A percentile compares a stretch with the other conserved stretches of the same genome.
These are phyloP conservation scores for Porodaedalea pini DNA, from an alignment of 1,284 basidiomycete genomes.

Conservation along the genomic window DNA sequence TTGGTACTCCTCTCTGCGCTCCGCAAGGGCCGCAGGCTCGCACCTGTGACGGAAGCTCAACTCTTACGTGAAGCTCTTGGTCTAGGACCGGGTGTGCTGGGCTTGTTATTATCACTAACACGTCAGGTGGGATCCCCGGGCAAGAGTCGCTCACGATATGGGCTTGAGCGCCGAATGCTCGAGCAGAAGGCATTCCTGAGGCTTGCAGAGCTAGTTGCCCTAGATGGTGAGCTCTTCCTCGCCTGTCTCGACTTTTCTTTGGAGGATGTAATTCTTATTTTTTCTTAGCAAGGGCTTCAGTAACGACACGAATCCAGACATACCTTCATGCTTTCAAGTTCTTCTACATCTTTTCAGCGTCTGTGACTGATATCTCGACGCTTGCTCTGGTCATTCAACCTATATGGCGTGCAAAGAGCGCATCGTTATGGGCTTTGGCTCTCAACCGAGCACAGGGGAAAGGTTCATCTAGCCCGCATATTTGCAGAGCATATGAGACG, in stretches of 20 bases:
- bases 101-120: constrained; percentile 29
- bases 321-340: constrained; percentile 48
- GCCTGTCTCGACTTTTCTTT: neutral
- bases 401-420: constrained; percentile 37
- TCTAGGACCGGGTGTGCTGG: constrained; percentile 38
- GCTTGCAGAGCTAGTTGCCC: constrained; percentile 48
- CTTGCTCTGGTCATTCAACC: constrained; percentile 51
- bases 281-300: constrained; percentile 34
- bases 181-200: constrained; percentile 52
- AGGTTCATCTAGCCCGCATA: constrained; percentile 31
- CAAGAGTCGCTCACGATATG: constrained; percentile 25
- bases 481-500: constrained; percentile 45
- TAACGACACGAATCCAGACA: constrained; percentile 44
- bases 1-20: constrained; percentile 31
- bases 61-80: constrained; percentile 40
- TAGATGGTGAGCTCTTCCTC: constrained; percentile 37
- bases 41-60: constrained; percentile 34
- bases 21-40: constrained; percentile 26
- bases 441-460: constrained; percentile 23
- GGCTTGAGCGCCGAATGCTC: constrained; percentile 40
- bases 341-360: constrained; percentile 36
- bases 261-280: neutral
- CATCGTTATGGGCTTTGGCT: constrained; percentile 35
- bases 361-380: constrained; percentile 50
- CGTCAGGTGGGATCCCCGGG: constrained; percentile 31